These are phyloP conservation scores for Ilex aquifolium DNA, from an alignment of 257 asterid species.

Conservation along the genomic window DNA sequence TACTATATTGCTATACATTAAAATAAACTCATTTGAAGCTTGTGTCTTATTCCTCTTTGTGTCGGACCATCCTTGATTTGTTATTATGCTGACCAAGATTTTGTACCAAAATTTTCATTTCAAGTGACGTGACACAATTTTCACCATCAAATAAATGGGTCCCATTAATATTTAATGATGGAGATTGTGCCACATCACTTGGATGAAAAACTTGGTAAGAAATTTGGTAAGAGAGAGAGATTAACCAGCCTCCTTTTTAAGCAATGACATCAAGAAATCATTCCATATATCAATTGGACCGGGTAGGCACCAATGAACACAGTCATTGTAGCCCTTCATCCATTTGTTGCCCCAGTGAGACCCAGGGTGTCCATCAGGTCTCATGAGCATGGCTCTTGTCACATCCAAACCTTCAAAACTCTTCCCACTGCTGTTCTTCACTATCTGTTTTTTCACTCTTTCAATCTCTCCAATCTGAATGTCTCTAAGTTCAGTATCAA, in stretches of 20 bases:
- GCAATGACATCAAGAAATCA: slow-evolving; percentile 25
- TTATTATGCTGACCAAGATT: no score
- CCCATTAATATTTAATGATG: no score
- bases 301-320: slow-evolving; percentile 51
- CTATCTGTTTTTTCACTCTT: slow-evolving; percentile 3
- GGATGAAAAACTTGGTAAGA: no score
- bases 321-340: slow-evolving; percentile 44
- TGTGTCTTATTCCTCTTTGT: no score
- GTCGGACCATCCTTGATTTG: no score
- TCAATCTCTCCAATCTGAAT: slow-evolving; percentile 36
- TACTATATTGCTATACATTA: no score
- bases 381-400: slow-evolving; percentile 37
- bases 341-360: slow-evolving; percentile 26
- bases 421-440: slow-evolving; percentile 15
- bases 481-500: not conserved
- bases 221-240: no score
- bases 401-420: slow-evolving; percentile 32
- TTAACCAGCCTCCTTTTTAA: not conserved
- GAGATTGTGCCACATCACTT: no score
- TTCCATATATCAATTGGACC: slow-evolving; percentile 51
- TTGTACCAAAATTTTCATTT: no score
- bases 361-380: slow-evolving; percentile 47
- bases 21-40: no score
- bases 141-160: no score
- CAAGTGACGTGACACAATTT: no score